Base-by-base conservation (phyloP, 1,139 yeast genomes). In the Arxiozyma telluris region DNA sequence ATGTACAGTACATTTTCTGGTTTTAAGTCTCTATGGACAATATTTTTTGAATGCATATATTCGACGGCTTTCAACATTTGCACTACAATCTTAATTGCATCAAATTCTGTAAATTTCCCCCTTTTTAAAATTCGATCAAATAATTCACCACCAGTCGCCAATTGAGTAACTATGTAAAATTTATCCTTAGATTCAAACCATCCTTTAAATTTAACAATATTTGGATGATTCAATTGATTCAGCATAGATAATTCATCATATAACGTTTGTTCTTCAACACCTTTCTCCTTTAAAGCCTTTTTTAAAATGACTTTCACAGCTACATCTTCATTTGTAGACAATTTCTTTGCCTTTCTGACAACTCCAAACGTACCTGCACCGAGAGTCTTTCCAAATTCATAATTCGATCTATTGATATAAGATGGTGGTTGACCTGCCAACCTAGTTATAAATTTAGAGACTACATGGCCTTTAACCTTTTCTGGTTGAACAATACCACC, bases 311-410 rank as follows among this genome's bases (percentile, higher is more conserved):
- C 87, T 73, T 90, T 90, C 58, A 90, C 81, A 1, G 97, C 97
- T 21, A 88, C 96, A 55, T 86, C 83, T 61, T 86, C 89, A 48
- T 76, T 75, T 11, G 84, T 81, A 25, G 71, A 69, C 55, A 74
- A 71, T 62, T 79, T 78, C 49, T 83, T 74, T 1, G 96, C 96
- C 61, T 81, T 80, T 60, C 95, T 76, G 5, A 90, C 97, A 22
- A 88, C 84, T 41, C 97, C 96, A 73, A 87, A 90, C 1, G 94
- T 81, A 2, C 97, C 97, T 0, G 96, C 96, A 8, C 97, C 97
- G 20, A 90, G 72, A 0, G 94, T 86, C 59, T 79, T 79, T 9
- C 94, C 95, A 68, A 88, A 85, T 5, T 81, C 76, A 64, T 86
- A 88, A 57, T 78, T 75, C 50, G 75, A 69, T 68, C 87, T 88